A percentile compares a stretch with the other conserved stretches of the same genome.
Conservation (phyloP, 2,329 filamentous ascomycete species). For the Trichoderma atrobrunneum region DNA sequence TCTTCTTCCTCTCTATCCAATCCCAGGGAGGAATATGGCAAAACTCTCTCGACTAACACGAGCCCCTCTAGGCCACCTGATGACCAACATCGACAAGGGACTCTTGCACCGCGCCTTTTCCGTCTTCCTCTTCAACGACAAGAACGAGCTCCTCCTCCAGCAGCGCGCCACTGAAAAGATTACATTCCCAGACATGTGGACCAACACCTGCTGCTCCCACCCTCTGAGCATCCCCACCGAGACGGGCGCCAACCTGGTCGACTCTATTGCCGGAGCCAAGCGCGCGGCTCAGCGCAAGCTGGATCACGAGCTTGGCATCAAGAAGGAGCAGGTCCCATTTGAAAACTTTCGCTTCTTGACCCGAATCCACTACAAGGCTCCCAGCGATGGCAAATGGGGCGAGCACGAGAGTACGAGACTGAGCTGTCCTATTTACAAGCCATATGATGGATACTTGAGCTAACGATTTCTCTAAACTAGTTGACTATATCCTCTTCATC, state of each 20-base stretch:
- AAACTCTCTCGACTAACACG: neutral
- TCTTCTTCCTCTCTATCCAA: neutral
- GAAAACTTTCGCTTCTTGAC: conserved; percentile 93
- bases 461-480: conserved; percentile 32
- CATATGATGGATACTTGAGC: neutral
- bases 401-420: conserved; percentile 85
- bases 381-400: conserved; percentile 96
- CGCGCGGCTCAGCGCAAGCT: conserved; percentile 90
- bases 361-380: conserved; percentile 95
- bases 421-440: neutral
- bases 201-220: conserved; percentile 98
- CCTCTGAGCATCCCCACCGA: conserved; percentile 88
- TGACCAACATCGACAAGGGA: conserved; percentile 97
- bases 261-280: conserved; percentile 82
- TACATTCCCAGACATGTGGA: conserved; percentile 99
- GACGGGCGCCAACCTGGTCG: conserved; percentile 77
- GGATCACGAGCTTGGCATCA: conserved; percentile 91
- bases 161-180: conserved; percentile 97
- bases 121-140: conserved; percentile 93
- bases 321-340: conserved; percentile 80
- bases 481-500: conserved; percentile 99
- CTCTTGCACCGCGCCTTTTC: conserved; percentile 97
- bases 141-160: conserved; percentile 90
- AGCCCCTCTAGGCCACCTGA: conserved; percentile 72
- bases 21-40: neutral